phyloP scores from a whole-genome alignment of 192 early-diverging fungal species.

The Entrophospora sp. region DNA sequence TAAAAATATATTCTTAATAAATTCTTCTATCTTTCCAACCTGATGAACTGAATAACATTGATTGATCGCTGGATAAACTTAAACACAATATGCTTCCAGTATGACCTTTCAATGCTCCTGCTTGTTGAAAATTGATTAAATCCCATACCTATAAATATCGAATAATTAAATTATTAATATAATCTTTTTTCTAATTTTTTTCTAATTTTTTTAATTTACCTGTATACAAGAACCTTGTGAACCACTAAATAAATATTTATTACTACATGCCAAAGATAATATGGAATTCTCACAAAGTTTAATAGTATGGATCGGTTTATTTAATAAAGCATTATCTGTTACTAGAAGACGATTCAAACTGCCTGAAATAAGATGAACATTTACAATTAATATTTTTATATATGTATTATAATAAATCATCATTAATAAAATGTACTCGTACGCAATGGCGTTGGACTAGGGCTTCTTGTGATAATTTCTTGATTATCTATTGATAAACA shows the following conservation, averaged over 20 bases:
- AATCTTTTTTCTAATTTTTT: not conserved
- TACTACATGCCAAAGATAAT: slow-evolving; percentile 52
- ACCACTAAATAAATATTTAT: slow-evolving; percentile 55
- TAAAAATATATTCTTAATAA: not conserved
- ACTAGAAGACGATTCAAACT: slow-evolving; percentile 27
- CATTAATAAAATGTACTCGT: too few species aligned
- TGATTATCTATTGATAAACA: too few species aligned
- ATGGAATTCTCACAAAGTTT: slow-evolving; percentile 49
- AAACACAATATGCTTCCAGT: slow-evolving; percentile 39
- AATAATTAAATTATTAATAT: slow-evolving; percentile 22
- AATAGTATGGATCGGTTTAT: slow-evolving; percentile 39
- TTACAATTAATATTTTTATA: too few species aligned
- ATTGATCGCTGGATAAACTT: slow-evolving; percentile 36
- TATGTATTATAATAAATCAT: too few species aligned
- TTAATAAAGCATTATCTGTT: slow-evolving; percentile 1
- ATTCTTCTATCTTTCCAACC: slow-evolving; percentile 28
- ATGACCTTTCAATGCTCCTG: slow-evolving; percentile 40
- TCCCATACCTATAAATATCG: slow-evolving; percentile 37
- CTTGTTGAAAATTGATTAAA: slow-evolving; percentile 38
- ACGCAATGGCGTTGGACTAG: too few species aligned
- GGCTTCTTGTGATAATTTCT: too few species aligned
- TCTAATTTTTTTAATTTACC: slow-evolving; percentile 29
- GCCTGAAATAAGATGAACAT: too few species aligned
- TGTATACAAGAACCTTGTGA: slow-evolving; percentile 56
- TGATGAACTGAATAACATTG: slow-evolving; percentile 45